Base-by-base conservation (phyloP, 2,329 filamentous ascomycete species). In the Paraphoma chrysanthemicola region DNA sequence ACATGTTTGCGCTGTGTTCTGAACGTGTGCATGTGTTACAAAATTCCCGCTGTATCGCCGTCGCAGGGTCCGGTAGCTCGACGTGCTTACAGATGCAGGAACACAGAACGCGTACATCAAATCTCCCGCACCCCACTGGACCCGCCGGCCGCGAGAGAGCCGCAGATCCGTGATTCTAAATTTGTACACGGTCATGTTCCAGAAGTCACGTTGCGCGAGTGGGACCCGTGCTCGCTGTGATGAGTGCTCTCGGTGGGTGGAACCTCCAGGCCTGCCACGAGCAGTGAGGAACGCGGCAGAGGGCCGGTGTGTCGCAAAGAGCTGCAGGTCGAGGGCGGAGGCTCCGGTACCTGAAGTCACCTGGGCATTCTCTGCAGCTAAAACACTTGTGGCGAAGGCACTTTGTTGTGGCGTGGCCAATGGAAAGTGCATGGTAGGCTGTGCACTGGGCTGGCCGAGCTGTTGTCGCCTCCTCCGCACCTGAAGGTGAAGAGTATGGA, bases 131-230 rank as follows among this genome's bases (percentile, higher is more conserved):
- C 56, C 53, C 52, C 59, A 60, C 51, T 46, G 48, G 47, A 56
- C 53, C 60, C 51, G 53, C 57, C 41, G 17, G 56, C 56, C 59
- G 56, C 58, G 54, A 10, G 14, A 28, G 28, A n/a, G 51, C 59
- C 51, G 55, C 51, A 53, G 53, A 61, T 63, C 54, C 49, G 44
- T 42, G 50, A 42, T 62, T 55, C 63, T 66, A 66, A 62, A 50
- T 58, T 60, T 49, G 48, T 7, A 53, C n/a, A 49, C 14, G 28
- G 33, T 45, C 39, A 39, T 52, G 38, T 56, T 56, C 38, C 49
- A 50, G 41, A 56, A 54, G 54, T 56, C 57, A 53, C 51, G 59
- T 49, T 53, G 48, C 23, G 43, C n/a, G 36, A 44, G 45, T 39
- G 42, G 51, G 47, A 16, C 14, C 10, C 33, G 10, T 38, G 33